Percentiles rank a stretch among this genome's conserved stretches.
These are phyloP conservation scores for Petunia secreta DNA, from an alignment of 257 asterid genomes.

Conservation along the genomic window DNA sequence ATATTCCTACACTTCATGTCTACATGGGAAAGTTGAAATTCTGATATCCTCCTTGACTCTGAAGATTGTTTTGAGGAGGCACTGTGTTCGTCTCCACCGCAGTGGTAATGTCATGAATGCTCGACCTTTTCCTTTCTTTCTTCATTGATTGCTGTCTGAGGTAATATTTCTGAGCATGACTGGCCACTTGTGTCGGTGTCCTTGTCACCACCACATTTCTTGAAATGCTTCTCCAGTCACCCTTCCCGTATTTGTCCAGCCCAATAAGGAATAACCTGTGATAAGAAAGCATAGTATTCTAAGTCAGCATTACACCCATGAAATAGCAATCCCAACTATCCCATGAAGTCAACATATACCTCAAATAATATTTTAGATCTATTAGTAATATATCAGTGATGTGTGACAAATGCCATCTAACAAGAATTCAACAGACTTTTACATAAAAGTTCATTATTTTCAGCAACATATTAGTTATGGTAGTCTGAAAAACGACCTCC, in stretches of 20 bases:
- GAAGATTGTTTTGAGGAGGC: slow-evolving; percentile 57
- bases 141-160: slow-evolving; percentile 76
- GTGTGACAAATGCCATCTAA: neutral
- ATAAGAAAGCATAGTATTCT: neutral
- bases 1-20: slow-evolving; percentile 37
- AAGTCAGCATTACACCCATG: neutral
- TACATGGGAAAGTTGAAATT: slow-evolving; percentile 47
- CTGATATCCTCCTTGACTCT: slow-evolving; percentile 48
- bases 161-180: slow-evolving; percentile 89
- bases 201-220: slow-evolving; percentile 85
- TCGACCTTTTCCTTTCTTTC: slow-evolving; percentile 81
- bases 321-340: neutral
- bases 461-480: neutral
- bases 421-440: slow-evolving; percentile 11
- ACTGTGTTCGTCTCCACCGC: slow-evolving; percentile 53
- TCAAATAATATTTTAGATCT: neutral
- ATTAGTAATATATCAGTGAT: neutral
- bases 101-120: slow-evolving; percentile 88
- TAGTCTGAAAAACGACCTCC: neutral
- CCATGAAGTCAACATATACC: neutral
- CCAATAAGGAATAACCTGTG: slow-evolving; percentile 71
- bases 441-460: neutral
- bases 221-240: slow-evolving; percentile 98
- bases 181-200: slow-evolving; percentile 94
- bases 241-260: slow-evolving; percentile 72